These are phyloP conservation scores for Cercospora sp. DNA, from an alignment of 2,329 filamentous ascomycete genomes.

Conservation along the genomic window DNA sequence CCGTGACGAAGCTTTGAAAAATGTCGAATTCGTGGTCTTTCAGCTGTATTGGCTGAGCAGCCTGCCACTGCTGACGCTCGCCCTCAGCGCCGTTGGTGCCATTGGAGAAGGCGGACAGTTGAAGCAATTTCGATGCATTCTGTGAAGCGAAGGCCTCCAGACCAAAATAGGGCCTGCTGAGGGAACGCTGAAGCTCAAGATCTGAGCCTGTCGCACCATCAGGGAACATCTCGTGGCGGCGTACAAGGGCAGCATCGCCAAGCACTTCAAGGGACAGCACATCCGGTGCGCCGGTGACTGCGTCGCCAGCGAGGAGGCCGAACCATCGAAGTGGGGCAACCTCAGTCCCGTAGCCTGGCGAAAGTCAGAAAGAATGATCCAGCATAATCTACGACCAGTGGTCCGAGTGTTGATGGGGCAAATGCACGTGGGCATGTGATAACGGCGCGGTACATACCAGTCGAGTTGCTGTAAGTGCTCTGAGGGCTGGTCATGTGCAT, in stretches of 20 bases:
- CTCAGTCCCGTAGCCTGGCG: constrained; percentile 36
- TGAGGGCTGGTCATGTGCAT: constrained; percentile 29
- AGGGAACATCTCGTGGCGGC: constrained; percentile 27
- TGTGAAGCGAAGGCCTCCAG: constrained; percentile 30
- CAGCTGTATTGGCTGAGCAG: constrained; percentile 32
- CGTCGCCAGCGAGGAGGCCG: constrained; percentile 49
- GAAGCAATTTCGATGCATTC: constrained; percentile 29
- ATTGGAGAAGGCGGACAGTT: constrained; percentile 29
- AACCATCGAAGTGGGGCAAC: constrained; percentile 53
- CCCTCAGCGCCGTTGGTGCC: constrained; percentile 21
- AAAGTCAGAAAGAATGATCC: background rate
- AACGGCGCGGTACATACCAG: constrained; percentile 10
- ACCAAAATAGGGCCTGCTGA: constrained; percentile 16
- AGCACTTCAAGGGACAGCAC: constrained; percentile 28
- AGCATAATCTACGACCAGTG: background rate
- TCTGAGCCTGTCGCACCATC: constrained; percentile 17
- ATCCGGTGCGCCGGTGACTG: constrained; percentile 35
- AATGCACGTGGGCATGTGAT: background rate
- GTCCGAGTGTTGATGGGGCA: background rate
- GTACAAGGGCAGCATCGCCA: constrained; percentile 29
- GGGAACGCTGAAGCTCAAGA: background rate
- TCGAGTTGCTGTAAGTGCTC: constrained; percentile 33
- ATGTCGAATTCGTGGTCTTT: constrained; percentile 42
- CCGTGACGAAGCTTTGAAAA: constrained; percentile 43
- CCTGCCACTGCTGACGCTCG: constrained; percentile 34